Conservation (phyloP, 2,329 filamentous ascomycete species). For the Botrytis deweyae region DNA sequence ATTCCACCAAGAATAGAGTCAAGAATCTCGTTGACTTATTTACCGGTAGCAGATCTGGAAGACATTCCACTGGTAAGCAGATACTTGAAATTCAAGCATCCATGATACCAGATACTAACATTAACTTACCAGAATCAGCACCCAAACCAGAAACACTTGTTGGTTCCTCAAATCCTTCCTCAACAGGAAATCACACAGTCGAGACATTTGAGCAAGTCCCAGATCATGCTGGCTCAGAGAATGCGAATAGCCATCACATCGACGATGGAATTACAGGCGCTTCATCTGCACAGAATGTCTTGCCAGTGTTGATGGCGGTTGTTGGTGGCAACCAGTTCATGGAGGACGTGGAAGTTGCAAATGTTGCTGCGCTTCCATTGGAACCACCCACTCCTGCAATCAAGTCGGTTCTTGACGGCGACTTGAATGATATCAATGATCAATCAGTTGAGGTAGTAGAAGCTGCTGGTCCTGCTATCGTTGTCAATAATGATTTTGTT, state of each 20-base stretch:
- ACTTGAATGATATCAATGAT: background rate
- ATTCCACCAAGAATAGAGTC: background rate
- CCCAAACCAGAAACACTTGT: background rate
- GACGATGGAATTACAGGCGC: background rate
- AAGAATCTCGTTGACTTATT: background rate
- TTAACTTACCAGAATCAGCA: background rate
- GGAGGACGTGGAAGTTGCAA: background rate
- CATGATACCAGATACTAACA: background rate
- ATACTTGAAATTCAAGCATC: background rate
- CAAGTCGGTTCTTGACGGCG: background rate
- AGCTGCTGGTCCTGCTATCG: background rate
- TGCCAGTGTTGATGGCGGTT: background rate
- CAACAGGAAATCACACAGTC: background rate
- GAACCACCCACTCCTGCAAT: background rate
- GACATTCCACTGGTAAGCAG: background rate
- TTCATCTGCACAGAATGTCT: background rate
- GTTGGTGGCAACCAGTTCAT: background rate
- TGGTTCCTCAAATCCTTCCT: background rate
- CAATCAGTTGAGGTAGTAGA: background rate
- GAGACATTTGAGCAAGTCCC: background rate
- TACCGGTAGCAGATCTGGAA: background rate
- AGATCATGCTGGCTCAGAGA: background rate
- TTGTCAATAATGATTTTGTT: background rate
- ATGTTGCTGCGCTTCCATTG: background rate
- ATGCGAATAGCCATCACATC: background rate